Conservation (phyloP, 1,139 yeast species). For the Diutina mesorugosa region DNA sequence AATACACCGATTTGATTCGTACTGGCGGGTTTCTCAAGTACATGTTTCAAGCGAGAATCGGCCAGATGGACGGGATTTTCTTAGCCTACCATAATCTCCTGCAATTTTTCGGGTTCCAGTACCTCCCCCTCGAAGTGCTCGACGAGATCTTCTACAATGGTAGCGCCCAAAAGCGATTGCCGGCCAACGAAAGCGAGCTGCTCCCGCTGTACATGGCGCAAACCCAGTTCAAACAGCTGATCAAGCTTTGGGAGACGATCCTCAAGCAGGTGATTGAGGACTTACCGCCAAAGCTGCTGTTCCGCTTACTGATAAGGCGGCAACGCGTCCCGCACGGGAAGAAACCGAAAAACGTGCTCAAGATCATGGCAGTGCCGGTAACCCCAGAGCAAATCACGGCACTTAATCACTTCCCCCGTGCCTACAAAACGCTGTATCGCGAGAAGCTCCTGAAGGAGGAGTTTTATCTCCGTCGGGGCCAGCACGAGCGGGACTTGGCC, state of each 20-base stretch:
- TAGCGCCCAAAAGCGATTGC: neutral
- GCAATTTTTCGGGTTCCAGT: conserved; percentile 81
- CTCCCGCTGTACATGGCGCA: conserved; percentile 50
- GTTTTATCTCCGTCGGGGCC: neutral
- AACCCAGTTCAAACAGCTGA: conserved; percentile 54
- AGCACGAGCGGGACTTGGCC: neutral
- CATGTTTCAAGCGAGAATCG: conserved; percentile 83
- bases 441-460: neutral
- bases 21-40: conserved; percentile 72
- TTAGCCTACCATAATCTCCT: conserved; percentile 81
- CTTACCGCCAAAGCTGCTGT: conserved; percentile 6
- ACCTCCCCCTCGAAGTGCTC: conserved; percentile 61
- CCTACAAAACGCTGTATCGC: neutral
- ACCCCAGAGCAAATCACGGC: neutral
- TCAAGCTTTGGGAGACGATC: conserved; percentile 42
- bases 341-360: neutral
- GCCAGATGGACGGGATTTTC: conserved; percentile 94
- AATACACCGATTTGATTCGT: conserved; percentile 59
- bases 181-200: conserved; percentile 12
- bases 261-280: conserved; percentile 26
- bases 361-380: neutral
- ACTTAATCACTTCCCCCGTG: neutral
- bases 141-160: conserved; percentile 31
- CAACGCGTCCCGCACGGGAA: neutral
- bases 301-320: neutral